Evolutionary conservation across 805 yeast species (phyloP).

Genomic region (Monosporozyma siamensis): DNA sequence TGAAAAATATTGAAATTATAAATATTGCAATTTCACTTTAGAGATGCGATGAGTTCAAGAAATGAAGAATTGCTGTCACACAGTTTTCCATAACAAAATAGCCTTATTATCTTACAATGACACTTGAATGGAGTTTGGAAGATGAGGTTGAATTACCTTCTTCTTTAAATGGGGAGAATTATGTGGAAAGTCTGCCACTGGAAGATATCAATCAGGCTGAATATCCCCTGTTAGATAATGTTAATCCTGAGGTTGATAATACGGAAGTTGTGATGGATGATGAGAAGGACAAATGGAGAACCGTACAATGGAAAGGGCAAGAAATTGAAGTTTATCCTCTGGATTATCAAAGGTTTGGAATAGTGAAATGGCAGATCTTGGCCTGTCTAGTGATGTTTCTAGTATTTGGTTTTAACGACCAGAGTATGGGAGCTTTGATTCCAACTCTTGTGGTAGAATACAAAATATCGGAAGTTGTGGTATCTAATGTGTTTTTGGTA

Average conservation of each 20-base stretch:
- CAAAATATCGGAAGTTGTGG: slow-evolving; percentile 17
- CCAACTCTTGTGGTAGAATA: slow-evolving; percentile 26
- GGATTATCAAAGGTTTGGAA: slow-evolving; percentile 18
- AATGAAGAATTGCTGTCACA: too few species aligned
- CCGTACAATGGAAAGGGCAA: slow-evolving; percentile 20
- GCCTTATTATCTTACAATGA: too few species aligned
- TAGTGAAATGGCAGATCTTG: slow-evolving; percentile 24
- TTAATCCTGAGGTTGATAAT: neutral
- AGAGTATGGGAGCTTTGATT: slow-evolving; percentile 27
- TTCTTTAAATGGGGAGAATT: neutral
- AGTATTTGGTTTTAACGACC: slow-evolving; percentile 30
- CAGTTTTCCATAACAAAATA: too few species aligned
- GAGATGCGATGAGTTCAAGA: too few species aligned
- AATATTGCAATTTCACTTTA: too few species aligned
- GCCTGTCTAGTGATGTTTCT: slow-evolving; percentile 24
- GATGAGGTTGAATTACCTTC: neutral
- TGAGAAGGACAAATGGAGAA: neutral
- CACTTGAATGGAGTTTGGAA: too few species aligned
- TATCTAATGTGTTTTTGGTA: slow-evolving; percentile 25
- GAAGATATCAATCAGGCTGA: neutral
- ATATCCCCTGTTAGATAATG: neutral
- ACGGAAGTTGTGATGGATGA: neutral
- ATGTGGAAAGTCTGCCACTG: neutral
- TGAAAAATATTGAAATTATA: too few species aligned
- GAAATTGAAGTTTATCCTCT: slow-evolving; percentile 20